These are phyloP conservation scores for Phytophthora sp. DNA, from an alignment of 352 stramenopile genomes.

Conservation along the genomic window DNA sequence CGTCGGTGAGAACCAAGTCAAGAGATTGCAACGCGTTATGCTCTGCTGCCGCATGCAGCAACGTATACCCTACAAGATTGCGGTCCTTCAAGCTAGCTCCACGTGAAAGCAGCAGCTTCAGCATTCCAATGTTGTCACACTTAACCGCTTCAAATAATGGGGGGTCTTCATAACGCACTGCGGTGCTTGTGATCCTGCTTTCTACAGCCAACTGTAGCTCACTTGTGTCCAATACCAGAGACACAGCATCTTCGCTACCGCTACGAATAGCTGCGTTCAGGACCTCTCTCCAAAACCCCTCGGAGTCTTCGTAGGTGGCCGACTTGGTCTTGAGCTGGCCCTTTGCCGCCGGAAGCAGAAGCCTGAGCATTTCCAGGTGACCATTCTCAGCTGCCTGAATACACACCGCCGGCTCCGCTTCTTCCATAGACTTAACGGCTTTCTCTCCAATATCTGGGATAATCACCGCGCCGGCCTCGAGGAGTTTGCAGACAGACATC, in stretches of 20 bases:
- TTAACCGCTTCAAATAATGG: not conserved
- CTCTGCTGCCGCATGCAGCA: not conserved
- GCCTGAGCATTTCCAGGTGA: not conserved
- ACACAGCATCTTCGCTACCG: constrained; percentile 9
- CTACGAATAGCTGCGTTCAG: constrained; percentile 10
- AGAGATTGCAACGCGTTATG: not conserved
- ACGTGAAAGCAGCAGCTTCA: constrained; percentile 6
- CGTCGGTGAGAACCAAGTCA: not conserved
- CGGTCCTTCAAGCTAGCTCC: constrained; percentile 5
- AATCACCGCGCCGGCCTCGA: not conserved
- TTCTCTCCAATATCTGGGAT: not conserved
- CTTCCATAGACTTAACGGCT: not conserved
- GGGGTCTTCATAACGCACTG: not conserved
- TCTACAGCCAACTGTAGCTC: not conserved
- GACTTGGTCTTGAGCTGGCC: not conserved
- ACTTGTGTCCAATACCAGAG: constrained; percentile 1
- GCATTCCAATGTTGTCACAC: constrained; percentile 1
- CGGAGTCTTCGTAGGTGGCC: not conserved
- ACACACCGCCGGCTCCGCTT: not conserved
- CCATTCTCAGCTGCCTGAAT: not conserved
- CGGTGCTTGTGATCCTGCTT: not conserved
- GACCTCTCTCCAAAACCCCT: constrained; percentile 5
- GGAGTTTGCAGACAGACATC: not conserved
- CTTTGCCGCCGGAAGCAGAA: not conserved
- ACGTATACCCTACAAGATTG: constrained; percentile 1